These are phyloP conservation scores for Neodidymelliopsis sp. DNA, from an alignment of 2,329 filamentous ascomycete genomes.

Conservation along the genomic window DNA sequence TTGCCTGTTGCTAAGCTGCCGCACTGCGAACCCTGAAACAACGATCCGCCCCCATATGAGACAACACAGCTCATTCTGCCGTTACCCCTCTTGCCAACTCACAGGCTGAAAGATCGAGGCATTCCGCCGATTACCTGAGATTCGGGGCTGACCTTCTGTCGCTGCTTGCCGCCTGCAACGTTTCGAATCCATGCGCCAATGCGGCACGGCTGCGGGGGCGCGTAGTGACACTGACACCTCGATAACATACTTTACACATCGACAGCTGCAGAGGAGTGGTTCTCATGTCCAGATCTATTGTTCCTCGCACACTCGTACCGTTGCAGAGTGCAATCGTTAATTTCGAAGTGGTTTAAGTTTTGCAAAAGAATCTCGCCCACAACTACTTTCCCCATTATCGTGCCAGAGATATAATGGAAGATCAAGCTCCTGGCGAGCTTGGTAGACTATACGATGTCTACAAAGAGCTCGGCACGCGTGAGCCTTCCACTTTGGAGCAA, in stretches of 20 bases:
- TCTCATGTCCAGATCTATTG: not conserved
- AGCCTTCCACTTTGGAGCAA: constrained; percentile 21
- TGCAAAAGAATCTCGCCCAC: not conserved
- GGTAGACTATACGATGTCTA: not conserved
- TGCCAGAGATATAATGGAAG: not conserved
- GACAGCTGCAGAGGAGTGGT: not conserved
- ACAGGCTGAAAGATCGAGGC: not conserved
- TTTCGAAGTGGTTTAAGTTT: not conserved
- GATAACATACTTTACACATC: not conserved
- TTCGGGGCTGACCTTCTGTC: not conserved
- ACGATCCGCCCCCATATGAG: not conserved
- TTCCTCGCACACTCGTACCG: not conserved
- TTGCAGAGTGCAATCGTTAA: not conserved
- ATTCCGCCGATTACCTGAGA: not conserved
- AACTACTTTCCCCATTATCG: not conserved
- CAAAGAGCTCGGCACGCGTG: constrained; percentile 18
- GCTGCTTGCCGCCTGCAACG: not conserved
- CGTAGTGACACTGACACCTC: not conserved
- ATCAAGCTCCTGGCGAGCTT: not conserved
- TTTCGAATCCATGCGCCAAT: not conserved
- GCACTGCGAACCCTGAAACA: not conserved
- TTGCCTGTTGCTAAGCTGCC: not conserved
- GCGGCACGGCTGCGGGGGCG: not conserved
- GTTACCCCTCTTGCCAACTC: not conserved
- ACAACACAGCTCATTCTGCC: not conserved